Evolutionary conservation across 768 basidiomycete species (phyloP), one percentile per base, ranked within the genome.

Genomic region (Russula emetica): DNA sequence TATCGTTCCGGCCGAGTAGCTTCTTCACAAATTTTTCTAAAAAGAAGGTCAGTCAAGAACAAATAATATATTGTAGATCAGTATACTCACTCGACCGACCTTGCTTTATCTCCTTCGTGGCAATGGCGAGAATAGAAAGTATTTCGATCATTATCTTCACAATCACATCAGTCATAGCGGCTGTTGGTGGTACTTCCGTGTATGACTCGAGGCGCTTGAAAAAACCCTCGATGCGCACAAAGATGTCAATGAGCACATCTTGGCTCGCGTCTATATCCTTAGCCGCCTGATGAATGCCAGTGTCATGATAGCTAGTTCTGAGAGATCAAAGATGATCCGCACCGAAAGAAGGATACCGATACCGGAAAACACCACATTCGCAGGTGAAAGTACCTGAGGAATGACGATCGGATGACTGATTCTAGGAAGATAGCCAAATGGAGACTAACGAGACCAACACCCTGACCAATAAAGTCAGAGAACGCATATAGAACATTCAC

Each of bases 261-360:
- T 62, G 55, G 38, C 38, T 57, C 18, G 55, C 30, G 2, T 42
- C 40, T 2, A 51, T 22, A 20, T 57, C 40, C 14, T 57, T 57
- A 18, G 55, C 61, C 3, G 55, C 55, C 61, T 62, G 44, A 42
- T 2, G 16, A 24, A 40, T 13, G 5, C 3, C 5, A 2, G 3
- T 16, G 38, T 57, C 13, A 62, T 8, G 14, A n/a, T 42, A 16
- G 7, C 14, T 3, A 6, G 9, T 9, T 2, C 3, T 3, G 26
- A 55, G 26, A 20, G 2, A 40, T 18, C 14, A n/a, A 50, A 2
- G 26, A 45, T 1, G 38, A 42, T 24, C 22, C 47, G 5, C 22
- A 62, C 61, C 20, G 24, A 40, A n/a, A 62, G 61, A 22, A 62
- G 61, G 2, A 51, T 30, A 0, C 49, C 61, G 7, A 62, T 62